Base-by-base conservation (phyloP, 1,284 basidiomycete species). In the Cryptococcus maquisensis region DNA sequence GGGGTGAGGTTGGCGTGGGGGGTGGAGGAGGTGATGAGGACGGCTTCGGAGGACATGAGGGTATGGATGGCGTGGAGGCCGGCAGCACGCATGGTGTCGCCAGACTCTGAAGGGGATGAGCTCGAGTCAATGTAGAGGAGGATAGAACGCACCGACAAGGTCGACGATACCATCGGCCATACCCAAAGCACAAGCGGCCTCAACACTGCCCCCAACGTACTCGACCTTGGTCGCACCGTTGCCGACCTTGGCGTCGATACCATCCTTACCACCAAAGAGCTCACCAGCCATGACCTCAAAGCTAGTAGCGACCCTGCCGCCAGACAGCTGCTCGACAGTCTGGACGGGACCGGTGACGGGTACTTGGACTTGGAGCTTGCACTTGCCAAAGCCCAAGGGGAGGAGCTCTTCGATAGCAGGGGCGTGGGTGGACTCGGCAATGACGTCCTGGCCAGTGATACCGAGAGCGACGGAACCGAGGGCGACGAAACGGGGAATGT, bases 11-110 rank as follows among this genome's bases (percentile, higher is more conserved):
- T 78, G 0, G 83, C 80, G 76, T 90, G 85, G 0, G 84, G 83
- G 8, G 78, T 80, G 51, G 78, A 79, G 1, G 93, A 90, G 57
- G 86, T 87, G 80, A 99, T 97, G 44, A 99, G 84, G 51, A 97
- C 90, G 3, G 95, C 95, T 78, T 99, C 89, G 0, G 92, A 90
- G 44, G 84, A 75, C 53, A 98, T 83, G 15, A 98, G 77, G 2
- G 91, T 95, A 43, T 86, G 87, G 69, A 98, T 96, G 32, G 93
- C 85, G 75, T 90, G 89, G 51, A 99, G 81, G 46, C 95, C 95
- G 2, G 94, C 95, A 23, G 95, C 96, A 41, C 95, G 90, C 96
- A 99, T 99, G 2, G 95, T 99, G 68, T 98, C 96, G 28, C 95
- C 95, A n/a, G 91, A 96, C 77, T 98, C 95, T 91, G 73, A 28